Percentiles rank a stretch among this genome's conserved stretches.
phyloP scores from a whole-genome alignment of 2,329 filamentous ascomycete genomes.

The Trichoderma pleuroti region DNA sequence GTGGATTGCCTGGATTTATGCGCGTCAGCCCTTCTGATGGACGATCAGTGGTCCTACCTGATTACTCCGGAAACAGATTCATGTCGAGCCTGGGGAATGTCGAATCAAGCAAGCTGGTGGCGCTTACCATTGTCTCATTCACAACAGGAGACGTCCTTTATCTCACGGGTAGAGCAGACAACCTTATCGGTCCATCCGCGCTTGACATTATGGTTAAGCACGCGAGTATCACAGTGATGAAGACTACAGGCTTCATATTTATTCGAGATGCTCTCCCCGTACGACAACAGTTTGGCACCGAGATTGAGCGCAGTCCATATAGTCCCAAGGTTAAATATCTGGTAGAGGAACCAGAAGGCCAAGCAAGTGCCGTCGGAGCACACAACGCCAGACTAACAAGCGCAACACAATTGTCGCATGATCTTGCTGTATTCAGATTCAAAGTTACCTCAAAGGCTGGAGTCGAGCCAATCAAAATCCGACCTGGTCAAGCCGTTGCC shows the following conservation, averaged over 20 bases:
- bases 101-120: constrained; percentile 1
- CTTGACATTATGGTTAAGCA: constrained; percentile 12
- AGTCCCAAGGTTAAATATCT: constrained; percentile 17
- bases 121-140: constrained; percentile 10
- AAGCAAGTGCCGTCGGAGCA: neutral
- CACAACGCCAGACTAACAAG: constrained; percentile 1
- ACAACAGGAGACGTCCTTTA: constrained; percentile 14
- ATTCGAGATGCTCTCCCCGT: constrained; percentile 13
- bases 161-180: constrained; percentile 7
- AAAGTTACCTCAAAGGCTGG: neutral
- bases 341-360: constrained; percentile 6
- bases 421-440: constrained; percentile 17
- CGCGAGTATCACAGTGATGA: constrained; percentile 14
- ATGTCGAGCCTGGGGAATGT: constrained; percentile 15
- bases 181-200: neutral
- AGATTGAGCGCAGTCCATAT: constrained; percentile 14
- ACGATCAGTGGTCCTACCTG: constrained; percentile 1
- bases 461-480: neutral
- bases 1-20: constrained; percentile 9
- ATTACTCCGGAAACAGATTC: constrained; percentile 18
- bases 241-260: constrained; percentile 6
- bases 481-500: constrained; percentile 10
- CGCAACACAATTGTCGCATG: constrained; percentile 9
- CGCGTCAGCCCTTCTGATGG: constrained; percentile 16
- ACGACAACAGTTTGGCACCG: constrained; percentile 9